A percentile compares a stretch with the other conserved stretches of the same genome.
Conservation (phyloP, 495 filamentous ascomycete genomes). For the Penicillium steckii region DNA sequence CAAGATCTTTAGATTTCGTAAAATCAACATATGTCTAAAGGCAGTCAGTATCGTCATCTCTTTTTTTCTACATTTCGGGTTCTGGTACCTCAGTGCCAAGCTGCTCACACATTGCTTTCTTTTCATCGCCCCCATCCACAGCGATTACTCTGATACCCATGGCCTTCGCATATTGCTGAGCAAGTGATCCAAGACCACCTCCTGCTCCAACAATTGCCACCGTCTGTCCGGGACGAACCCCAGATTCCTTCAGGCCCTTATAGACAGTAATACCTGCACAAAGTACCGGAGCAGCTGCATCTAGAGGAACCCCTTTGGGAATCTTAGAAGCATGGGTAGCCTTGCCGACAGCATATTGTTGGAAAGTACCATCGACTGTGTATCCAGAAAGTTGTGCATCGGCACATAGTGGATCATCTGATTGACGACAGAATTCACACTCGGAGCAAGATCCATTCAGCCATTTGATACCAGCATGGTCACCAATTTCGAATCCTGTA, state of each 20-base stretch:
- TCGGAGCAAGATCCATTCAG: conserved; percentile 77
- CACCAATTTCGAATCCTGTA: conserved; percentile 71
- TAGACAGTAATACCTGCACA: conserved; percentile 91
- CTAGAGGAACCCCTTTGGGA: conserved; percentile 70
- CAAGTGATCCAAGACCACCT: conserved; percentile 78
- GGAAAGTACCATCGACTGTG: conserved; percentile 89
- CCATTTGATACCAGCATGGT: conserved; percentile 88
- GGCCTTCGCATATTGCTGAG: conserved; percentile 80
- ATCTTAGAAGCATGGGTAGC: conserved; percentile 78
- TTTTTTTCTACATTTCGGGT: background rate
- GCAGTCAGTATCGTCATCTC: background rate
- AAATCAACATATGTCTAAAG: conserved; percentile 70
- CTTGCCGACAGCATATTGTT: conserved; percentile 87
- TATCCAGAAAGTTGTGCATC: conserved; percentile 77
- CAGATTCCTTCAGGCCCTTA: conserved; percentile 84
- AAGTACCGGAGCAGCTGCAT: conserved; percentile 75
- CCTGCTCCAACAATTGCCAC: conserved; percentile 86
- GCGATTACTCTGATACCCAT: conserved; percentile 77
- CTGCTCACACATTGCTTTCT: conserved; percentile 60
- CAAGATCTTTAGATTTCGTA: conserved; percentile 63
- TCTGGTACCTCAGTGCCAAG: conserved; percentile 55
- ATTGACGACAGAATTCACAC: conserved; percentile 76
- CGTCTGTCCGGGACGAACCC: conserved; percentile 59
- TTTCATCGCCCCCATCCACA: conserved; percentile 77
- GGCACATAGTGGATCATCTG: conserved; percentile 76